Percentiles rank a stretch among this genome's conserved stretches.
Conservation (phyloP, 306 rosid genomes). For the Coriaria nepalensis region DNA sequence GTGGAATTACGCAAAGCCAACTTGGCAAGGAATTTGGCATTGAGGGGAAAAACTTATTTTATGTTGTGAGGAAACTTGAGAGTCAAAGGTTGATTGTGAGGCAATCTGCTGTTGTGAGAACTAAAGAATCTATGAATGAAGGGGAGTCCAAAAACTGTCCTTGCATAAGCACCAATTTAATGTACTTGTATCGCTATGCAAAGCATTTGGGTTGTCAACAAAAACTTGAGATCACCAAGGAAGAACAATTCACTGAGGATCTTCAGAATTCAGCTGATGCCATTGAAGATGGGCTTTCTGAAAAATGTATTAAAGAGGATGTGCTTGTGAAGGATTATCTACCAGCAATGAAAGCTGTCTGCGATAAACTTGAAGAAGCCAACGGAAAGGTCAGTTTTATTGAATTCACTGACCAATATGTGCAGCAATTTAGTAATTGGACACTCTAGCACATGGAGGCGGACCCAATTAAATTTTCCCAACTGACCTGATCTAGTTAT, state of each 20-base stretch:
- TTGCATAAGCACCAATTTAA: conserved; percentile 51
- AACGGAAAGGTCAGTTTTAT: conserved; percentile 50
- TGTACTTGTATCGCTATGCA: conserved; percentile 66
- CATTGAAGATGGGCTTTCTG: conserved; percentile 14
- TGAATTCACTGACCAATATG: conserved; percentile 5
- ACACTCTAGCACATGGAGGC: no score
- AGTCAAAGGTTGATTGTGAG: conserved; percentile 63
- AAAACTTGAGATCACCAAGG: conserved; percentile 46
- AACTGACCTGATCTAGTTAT: conserved; percentile 12
- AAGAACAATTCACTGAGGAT: conserved; percentile 18
- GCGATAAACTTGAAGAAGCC: conserved; percentile 60
- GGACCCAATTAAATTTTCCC: neutral
- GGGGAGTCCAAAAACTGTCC: conserved; percentile 34
- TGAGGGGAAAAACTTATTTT: conserved; percentile 48
- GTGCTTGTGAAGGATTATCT: conserved; percentile 55
- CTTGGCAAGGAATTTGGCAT: conserved; percentile 55
- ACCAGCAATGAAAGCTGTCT: conserved; percentile 61
- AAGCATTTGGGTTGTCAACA: conserved; percentile 50
- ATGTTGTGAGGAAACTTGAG: conserved; percentile 59
- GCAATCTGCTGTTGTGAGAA: conserved; percentile 59
- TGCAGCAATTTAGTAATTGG: no score
- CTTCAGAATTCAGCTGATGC: conserved; percentile 13
- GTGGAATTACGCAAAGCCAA: conserved; percentile 68
- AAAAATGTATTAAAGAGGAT: conserved; percentile 27
- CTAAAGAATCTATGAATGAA: conserved; percentile 29